phyloP scores from a whole-genome alignment of 2,329 filamentous ascomycete genomes.

The Arthroderma sp. region DNA sequence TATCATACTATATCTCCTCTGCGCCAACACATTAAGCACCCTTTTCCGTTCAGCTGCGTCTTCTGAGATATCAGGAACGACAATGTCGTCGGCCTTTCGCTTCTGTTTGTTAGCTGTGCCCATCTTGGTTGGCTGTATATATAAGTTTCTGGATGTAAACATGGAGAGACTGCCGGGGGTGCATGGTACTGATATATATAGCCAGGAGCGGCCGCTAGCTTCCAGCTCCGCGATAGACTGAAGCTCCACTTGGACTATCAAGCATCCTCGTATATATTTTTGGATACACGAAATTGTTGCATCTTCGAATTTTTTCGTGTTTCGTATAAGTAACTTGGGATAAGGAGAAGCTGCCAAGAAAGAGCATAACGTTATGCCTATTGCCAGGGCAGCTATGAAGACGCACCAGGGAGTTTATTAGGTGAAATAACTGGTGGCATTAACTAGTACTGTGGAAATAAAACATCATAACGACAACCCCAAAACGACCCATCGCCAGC shows the following conservation, averaged over 20 bases:
- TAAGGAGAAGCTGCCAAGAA: too few relatives aligned
- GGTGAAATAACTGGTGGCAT: not conserved
- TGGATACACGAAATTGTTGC: not conserved
- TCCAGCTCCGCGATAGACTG: not conserved
- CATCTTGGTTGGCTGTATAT: not conserved
- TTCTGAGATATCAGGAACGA: conserved; percentile 39
- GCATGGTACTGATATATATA: not conserved
- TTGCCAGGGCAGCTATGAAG: not conserved
- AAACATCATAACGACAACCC: not conserved
- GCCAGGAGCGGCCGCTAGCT: not conserved
- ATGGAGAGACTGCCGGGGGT: not conserved
- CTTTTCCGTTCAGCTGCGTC: conserved; percentile 43
- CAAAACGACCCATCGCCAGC: not conserved
- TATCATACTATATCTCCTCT: conserved; percentile 40
- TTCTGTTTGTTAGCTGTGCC: conserved; percentile 8
- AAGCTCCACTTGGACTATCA: not conserved
- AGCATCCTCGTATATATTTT: not conserved
- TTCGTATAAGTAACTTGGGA: too few relatives aligned
- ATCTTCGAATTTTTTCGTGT: not conserved
- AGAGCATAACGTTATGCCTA: conserved; percentile 10
- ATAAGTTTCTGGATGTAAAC: not conserved
- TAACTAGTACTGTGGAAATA: not conserved
- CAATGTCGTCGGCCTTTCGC: conserved; percentile 21
- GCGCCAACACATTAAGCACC: conserved; percentile 43
- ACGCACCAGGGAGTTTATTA: not conserved